Evolutionary conservation across 192 early-diverging fungal species (phyloP), one percentile per base, ranked within the genome.

Genomic region (Spinellus fusiger): DNA sequence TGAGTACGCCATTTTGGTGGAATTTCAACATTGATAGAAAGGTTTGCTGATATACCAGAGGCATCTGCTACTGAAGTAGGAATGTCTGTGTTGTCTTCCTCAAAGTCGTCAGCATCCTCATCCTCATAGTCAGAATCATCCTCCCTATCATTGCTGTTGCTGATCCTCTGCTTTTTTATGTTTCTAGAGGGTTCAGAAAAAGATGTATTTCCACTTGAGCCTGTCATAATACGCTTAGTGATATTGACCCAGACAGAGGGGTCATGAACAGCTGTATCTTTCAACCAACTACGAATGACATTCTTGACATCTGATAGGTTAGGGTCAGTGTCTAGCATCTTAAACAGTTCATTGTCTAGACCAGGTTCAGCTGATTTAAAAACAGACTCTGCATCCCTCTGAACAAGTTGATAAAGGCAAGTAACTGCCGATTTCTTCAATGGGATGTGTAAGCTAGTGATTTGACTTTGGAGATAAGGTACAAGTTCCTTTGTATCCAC

Each of bases 201-300:
- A 44, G 40, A 12, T 44, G 54, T 18, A 22, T 33, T 15, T 37
- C 53, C n/a, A 53, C 61, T 33, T 35, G 55, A n/a, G 23, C 62
- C 23, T 35, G 90, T 85, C 29, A 93, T 65, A 25, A 94, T 88
- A 47, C 80, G 86, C 50, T 90, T 88, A 53, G 86, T 87, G 13
- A 93, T 78, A 40, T 89, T 83, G 44, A 94, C 81, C 92, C 92
- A 94, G 10, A 84, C 70, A n/a, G 85, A 86, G 8, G 92, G 92
- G 31, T 77, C 77, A 8, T 87, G 71, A 3, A 84, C 70, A 3
- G 77, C 81, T 3, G 79, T 82, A 49, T 86, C 78, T 23, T 77
- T 84, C 37, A 77, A 74, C 76, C 73, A 80, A 56, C 77, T 90
- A 55, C 59, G 71, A 46, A 86, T 77, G 6, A 84, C 81, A 60